Evolutionary conservation across 495 filamentous ascomycete genomes (phyloP), one percentile per base, ranked within the genome.

Genomic region (Hyphodiscus hymeniophilus): DNA sequence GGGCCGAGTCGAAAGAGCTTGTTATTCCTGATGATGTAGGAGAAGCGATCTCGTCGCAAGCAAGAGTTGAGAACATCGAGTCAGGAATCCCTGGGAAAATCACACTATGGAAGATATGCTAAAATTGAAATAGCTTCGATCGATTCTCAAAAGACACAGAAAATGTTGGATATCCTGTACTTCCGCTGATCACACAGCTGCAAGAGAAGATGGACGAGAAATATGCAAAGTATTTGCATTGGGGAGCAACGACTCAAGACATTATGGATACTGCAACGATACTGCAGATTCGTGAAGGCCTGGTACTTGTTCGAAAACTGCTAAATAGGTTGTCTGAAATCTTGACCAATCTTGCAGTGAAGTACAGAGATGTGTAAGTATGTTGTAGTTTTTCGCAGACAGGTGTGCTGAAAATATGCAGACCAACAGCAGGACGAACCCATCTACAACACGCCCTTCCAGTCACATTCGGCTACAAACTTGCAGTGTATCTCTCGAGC

Each of bases 191-290:
- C 1, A 61, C 66, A 32, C 73, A 75, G 44, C 55, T 75, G 1
- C 62, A 63, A 0, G 52, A 58, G 0, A 62, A 64, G 26, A 66
- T 63, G 40, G 65, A 64, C 28, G 62, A 66, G 11, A 65, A 73
- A 22, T 61, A 62, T 1, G 71, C 65, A 18, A 69, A 67, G 52
- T 76, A 74, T 49, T 66, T 75, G 8, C 73, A 76, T 56, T 76
- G 73, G 73, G 73, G 73, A 40, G 73, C 73, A 2, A 75, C 73
- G 11, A 76, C 73, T n/a, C 73, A 76, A 48, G 72, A 76, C 52
- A 73, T 76, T 36, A 74, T 73, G 68, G 73, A 76, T 45, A 61
- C 66, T 6, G 72, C 70, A 1, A 65, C 61, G 17, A 60, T 75
- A 7, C 54, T 76, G 16, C 73, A 76, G 50, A 72, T 76, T 57